Evolutionary conservation across 768 basidiomycete species (phyloP), one percentile per base, ranked within the genome.

Genomic region (Rhodotorula paludigena): DNA sequence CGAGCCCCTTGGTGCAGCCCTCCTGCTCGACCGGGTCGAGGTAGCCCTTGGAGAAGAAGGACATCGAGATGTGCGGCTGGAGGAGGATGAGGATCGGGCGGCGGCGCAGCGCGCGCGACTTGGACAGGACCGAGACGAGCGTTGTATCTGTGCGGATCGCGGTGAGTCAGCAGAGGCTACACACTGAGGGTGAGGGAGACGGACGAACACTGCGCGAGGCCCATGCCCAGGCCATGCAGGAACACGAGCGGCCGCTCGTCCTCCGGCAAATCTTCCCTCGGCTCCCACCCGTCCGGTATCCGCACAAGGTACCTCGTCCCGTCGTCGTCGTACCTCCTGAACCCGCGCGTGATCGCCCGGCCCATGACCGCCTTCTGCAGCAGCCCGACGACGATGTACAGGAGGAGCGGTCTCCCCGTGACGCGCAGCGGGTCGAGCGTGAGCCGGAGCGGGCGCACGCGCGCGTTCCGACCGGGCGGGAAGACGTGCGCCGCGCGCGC

Each of bases 221-320:
- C 92, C 56, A 93, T 82, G 16, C 92, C 92, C 3, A 98, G 84
- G 6, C 93, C 93, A 74, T 96, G 92, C 44, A 91, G 77, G 76
- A 92, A 90, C 23, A 96, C 82, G 44, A 93, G 78, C 0, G 92
- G 92, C 38, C 82, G 82, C 30, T 60, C 57, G 20, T 53, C 53
- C 35, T 66, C 72, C 7, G 21, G 3, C 35, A 52, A 32, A 33
- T 84, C 86, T 47, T 76, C 81, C 25, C 77, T 76, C 5, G 84
- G 78, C 52, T 85, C 80, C 89, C 90, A 92, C 21, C 80, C 77
- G 14, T 79, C 74, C 4, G 92, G 92, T 42, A 86, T 80, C 49
- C 88, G 85, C 30, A 92, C 77, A 33, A 92, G 81, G 76, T 77
- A 89, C 85, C 92, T 88, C n/a, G 92, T 54, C 12, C 81, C 60